phyloP scores from a whole-genome alignment of 768 basidiomycete species.

The Lentinula raphanica region DNA sequence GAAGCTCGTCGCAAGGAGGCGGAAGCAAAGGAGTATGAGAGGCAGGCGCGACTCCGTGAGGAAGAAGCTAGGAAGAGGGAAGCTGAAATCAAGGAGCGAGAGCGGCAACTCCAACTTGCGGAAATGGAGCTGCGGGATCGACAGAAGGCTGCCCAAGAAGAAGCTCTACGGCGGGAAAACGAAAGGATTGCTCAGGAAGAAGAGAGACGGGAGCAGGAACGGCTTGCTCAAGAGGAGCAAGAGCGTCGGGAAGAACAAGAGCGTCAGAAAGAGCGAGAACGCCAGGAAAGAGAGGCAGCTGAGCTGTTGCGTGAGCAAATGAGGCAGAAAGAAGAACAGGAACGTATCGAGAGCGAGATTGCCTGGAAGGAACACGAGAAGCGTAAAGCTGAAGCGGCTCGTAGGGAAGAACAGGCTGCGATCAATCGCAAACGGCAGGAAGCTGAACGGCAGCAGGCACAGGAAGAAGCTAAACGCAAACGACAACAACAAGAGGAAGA shows the following conservation, averaged over 20 bases:
- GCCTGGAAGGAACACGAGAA: constrained; percentile 14
- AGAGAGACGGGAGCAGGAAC: constrained; percentile 13
- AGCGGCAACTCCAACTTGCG: constrained; percentile 25
- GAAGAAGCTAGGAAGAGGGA: constrained; percentile 20
- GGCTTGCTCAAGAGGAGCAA: constrained; percentile 15
- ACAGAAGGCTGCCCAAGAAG: constrained; percentile 18
- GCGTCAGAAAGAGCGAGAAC: constrained; percentile 11
- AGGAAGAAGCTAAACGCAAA: constrained; percentile 2
- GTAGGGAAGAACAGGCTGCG: constrained; percentile 4
- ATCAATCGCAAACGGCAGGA: constrained; percentile 1
- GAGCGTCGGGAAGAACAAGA: constrained; percentile 15
- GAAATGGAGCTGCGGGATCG: constrained; percentile 32
- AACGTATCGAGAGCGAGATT: constrained; percentile 24
- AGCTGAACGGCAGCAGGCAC: constrained; percentile 8
- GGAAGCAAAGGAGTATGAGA: constrained; percentile 16
- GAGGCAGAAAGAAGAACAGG: constrained; percentile 32
- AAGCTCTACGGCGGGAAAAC: not conserved
- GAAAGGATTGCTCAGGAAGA: constrained; percentile 13
- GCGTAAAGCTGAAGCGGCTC: constrained; percentile 20
- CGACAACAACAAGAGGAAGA: constrained; percentile 19
- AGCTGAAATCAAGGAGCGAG: constrained; percentile 21
- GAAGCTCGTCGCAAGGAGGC: constrained; percentile 22
- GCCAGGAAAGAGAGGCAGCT: constrained; percentile 17
- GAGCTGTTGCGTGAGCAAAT: constrained; percentile 22
- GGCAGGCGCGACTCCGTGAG: constrained; percentile 18